Evolutionary conservation across 768 basidiomycete species (phyloP).

Genomic region (Boletus coccyginus): DNA sequence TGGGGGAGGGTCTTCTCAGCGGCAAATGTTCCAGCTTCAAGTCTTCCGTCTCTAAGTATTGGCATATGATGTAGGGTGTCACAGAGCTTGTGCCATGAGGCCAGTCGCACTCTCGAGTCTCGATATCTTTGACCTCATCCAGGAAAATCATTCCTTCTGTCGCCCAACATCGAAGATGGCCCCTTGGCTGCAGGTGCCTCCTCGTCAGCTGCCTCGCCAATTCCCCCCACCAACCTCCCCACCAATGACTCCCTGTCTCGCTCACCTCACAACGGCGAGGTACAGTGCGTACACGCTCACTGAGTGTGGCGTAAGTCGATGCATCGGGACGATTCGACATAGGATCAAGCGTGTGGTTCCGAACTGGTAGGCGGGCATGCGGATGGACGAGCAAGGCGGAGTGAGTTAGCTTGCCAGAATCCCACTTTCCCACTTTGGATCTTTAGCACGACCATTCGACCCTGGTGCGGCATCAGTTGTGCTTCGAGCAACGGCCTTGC

Average conservation of each 20-base stretch:
- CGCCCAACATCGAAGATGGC: constrained; percentile 55
- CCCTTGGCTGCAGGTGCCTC: constrained; percentile 50
- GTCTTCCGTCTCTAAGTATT: too few species aligned
- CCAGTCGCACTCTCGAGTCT: too few species aligned
- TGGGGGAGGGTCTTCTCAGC: too few species aligned
- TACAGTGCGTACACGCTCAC: constrained; percentile 54
- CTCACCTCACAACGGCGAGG: constrained; percentile 35
- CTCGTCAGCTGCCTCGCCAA: constrained; percentile 41
- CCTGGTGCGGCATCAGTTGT: constrained; percentile 40
- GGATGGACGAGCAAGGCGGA: background rate
- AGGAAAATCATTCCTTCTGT: too few species aligned
- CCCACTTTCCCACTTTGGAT: constrained; percentile 58
- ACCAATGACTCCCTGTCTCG: constrained; percentile 37
- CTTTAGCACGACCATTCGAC: constrained; percentile 37
- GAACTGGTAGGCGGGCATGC: constrained; percentile 38
- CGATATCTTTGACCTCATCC: too few species aligned
- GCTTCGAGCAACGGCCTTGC: constrained; percentile 51
- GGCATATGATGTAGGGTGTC: too few species aligned
- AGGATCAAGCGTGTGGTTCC: constrained; percentile 43
- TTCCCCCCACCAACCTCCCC: constrained; percentile 40
- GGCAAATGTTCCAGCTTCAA: too few species aligned
- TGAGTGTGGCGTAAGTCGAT: constrained; percentile 46
- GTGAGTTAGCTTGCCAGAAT: constrained; percentile 58
- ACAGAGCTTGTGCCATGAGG: too few species aligned
- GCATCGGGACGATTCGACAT: constrained; percentile 51